phyloP scores from a whole-genome alignment of 108 stramenopile genomes.

The Chaetoceros tenuissimus region DNA sequence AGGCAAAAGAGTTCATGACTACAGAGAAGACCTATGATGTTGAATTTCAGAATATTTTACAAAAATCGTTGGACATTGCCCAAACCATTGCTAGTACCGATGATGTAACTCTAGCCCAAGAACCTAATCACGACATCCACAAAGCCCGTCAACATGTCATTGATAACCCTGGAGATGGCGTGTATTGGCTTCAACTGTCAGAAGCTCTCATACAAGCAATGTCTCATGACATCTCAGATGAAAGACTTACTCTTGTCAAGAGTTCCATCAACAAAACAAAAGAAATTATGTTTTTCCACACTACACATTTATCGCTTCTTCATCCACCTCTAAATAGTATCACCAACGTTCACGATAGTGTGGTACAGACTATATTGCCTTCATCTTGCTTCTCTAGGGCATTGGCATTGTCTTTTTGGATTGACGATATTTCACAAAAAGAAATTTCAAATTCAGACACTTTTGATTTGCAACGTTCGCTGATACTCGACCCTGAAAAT shows the following conservation, averaged over 20 bases:
- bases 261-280: conserved; percentile 15
- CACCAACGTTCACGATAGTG: conserved; percentile 1
- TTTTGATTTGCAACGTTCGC: conserved; percentile 15
- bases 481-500: conserved; percentile 22
- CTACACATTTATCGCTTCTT: background rate
- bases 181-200: background rate
- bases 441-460: background rate
- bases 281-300: conserved; percentile 2
- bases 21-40: background rate
- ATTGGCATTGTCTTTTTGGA: conserved; percentile 11
- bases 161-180: background rate
- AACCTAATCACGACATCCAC: background rate
- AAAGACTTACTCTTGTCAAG: conserved; percentile 8
- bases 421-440: background rate
- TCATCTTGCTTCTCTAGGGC: conserved; percentile 17
- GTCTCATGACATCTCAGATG: background rate
- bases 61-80: background rate
- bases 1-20: background rate
- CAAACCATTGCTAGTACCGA: background rate
- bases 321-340: background rate
- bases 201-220: background rate
- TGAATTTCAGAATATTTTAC: background rate
- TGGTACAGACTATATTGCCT: background rate
- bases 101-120: background rate
- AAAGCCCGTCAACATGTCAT: background rate